Evolutionary conservation across 805 yeast species (phyloP).

Genomic region (Schwanniomyces vanrijiae): DNA sequence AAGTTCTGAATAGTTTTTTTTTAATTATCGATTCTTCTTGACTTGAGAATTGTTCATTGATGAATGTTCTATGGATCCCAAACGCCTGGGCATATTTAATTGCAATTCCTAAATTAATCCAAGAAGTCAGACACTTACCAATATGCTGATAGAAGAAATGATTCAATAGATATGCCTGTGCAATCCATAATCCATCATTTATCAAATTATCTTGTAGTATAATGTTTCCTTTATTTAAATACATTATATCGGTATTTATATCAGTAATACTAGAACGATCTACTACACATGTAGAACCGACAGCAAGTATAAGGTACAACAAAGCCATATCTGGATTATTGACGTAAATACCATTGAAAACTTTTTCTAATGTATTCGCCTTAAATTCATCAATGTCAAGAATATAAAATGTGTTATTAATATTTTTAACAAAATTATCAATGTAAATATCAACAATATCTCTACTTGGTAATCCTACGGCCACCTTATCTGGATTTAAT

Average conservation of each 20-base stretch:
- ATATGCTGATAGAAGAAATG: constrained; percentile 40
- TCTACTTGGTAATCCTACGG: constrained; percentile 8
- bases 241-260: no score
- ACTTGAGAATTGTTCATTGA: constrained; percentile 32
- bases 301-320: constrained; percentile 38
- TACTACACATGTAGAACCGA: no score
- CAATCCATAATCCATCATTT: constrained; percentile 40
- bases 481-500: constrained; percentile 14
- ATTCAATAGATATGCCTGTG: constrained; percentile 38
- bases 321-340: no score
- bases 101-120: constrained; percentile 43
- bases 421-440: constrained; percentile 33
- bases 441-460: constrained; percentile 3
- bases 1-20: not conserved
- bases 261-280: no score
- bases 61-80: constrained; percentile 43
- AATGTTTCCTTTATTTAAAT: no score
- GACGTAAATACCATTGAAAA: no score
- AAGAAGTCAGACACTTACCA: constrained; percentile 41
- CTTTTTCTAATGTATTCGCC: no score
- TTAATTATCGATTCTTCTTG: no score
- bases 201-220: no score
- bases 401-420: constrained; percentile 41
- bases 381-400: constrained; percentile 34
- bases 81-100: constrained; percentile 41